Conservation (phyloP, 768 basidiomycete genomes). For the Porphyrellus cyaneotinctus region DNA sequence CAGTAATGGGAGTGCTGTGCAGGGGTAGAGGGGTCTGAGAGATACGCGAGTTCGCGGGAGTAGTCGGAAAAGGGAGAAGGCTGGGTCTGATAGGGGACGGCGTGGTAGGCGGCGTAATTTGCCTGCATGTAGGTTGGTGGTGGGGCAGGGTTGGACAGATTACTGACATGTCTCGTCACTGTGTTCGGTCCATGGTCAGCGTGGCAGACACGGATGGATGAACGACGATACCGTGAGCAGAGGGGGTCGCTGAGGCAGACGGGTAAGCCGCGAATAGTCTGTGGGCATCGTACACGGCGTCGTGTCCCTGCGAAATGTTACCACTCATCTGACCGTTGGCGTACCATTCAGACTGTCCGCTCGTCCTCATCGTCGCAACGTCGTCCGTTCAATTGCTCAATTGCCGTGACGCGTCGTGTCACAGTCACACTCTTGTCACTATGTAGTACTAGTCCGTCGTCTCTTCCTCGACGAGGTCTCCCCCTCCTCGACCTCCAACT, state of each 20-base stretch:
- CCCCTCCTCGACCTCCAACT: conserved; percentile 58
- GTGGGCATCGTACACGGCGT: conserved; percentile 66
- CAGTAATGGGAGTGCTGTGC: conserved; percentile 55
- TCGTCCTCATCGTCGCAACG: conserved; percentile 4
- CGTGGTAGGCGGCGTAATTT: conserved; percentile 23
- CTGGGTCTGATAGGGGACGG: conserved; percentile 26
- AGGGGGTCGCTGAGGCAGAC: conserved; percentile 72
- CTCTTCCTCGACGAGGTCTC: conserved; percentile 42
- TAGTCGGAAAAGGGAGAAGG: conserved; percentile 65
- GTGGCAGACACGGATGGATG: background rate
- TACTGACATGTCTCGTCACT: conserved; percentile 67
- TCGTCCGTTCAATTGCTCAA: background rate
- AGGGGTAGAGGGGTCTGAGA: conserved; percentile 46
- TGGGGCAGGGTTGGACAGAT: conserved; percentile 53
- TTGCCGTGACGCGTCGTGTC: conserved; percentile 16
- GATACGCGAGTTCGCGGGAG: conserved; percentile 54
- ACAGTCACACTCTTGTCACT: conserved; percentile 13
- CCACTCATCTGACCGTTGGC: conserved; percentile 14
- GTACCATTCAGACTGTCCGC: conserved; percentile 24
- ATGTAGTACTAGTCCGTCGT: conserved; percentile 36
- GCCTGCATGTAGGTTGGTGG: conserved; percentile 65
- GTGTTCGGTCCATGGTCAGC: conserved; percentile 19
- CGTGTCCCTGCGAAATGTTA: conserved; percentile 21
- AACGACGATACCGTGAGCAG: conserved; percentile 56
- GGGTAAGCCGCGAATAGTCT: conserved; percentile 65